Evolutionary conservation across 192 early-diverging fungal genomes (phyloP).

Genomic region (Mortierella hygrophila): DNA sequence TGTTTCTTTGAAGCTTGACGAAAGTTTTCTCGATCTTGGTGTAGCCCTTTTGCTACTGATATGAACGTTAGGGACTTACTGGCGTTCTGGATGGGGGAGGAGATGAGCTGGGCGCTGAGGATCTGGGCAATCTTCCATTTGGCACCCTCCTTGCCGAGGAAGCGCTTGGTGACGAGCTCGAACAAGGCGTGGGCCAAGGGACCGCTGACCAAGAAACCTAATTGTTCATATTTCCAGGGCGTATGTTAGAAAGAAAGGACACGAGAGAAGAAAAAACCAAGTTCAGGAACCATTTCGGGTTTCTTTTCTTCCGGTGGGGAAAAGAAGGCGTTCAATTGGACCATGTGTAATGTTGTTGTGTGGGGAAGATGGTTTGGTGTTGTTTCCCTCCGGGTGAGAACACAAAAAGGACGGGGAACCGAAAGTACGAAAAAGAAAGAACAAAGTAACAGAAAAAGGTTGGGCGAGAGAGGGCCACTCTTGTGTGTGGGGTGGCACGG

Average conservation of each 20-base stretch:
- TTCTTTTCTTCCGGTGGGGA: neutral
- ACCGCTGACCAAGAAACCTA: slow-evolving; percentile 83
- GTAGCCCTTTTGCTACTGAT: too few relatives aligned
- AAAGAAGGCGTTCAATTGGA: neutral
- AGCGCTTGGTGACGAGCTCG: slow-evolving; percentile 79
- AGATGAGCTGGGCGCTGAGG: slow-evolving; percentile 80
- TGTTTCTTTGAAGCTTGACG: too few relatives aligned
- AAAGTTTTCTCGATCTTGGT: too few relatives aligned
- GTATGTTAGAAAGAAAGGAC: too few relatives aligned
- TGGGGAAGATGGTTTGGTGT: neutral
- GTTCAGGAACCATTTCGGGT: neutral
- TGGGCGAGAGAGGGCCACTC: neutral
- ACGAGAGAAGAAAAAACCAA: slow-evolving; percentile 1
- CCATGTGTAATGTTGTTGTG: neutral
- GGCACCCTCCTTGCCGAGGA: slow-evolving; percentile 75
- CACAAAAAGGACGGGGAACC: slow-evolving; percentile 1
- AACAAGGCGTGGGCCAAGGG: slow-evolving; percentile 89
- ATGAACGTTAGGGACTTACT: slow-evolving; percentile 57
- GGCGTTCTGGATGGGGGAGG: slow-evolving; percentile 89
- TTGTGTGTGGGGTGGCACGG: neutral
- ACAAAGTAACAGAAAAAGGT: neutral
- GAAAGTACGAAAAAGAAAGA: neutral
- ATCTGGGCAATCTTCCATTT: slow-evolving; percentile 79
- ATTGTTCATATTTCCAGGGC: too few relatives aligned
- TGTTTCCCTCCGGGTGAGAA: neutral